Evolutionary conservation across 164 flowering plant species (phyloP), one percentile per base, ranked within the genome.

Genomic region (Paratinospora sagittata): DNA sequence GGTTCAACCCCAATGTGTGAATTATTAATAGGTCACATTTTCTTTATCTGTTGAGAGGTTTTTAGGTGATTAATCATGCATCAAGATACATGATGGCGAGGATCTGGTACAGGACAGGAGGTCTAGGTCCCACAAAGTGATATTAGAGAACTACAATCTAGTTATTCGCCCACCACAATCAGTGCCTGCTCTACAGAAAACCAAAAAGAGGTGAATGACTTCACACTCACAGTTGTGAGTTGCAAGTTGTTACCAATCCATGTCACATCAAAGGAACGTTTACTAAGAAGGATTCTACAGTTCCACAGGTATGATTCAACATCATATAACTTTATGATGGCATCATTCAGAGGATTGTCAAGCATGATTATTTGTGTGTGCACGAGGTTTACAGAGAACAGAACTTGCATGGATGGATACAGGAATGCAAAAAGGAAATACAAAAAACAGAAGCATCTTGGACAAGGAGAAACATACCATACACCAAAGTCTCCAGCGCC

Each of bases 401-500:
- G n/a, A n/a, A n/a, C n/a, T n/a, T n/a, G n/a, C n/a, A n/a, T n/a
- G n/a, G n/a, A n/a, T n/a, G n/a, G n/a, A n/a, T n/a, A n/a, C n/a
- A 19, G 27, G 21, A 66, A 37, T 10, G 2, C n/a, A 62, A n/a
- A 23, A 0, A 34, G 23, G 10, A 45, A 47, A 43, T 8, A 24
- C 6, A 34, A 6, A 4, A 65, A 30, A 17, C 9, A 17, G 33
- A 52, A 66, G 23, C 52, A 66, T 69, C 14, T 74, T 67, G 36
- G 19, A 17, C 70, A 39, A 34, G 24, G 11, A 63, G 69, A 52
- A 62, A 76, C 85, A 58, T 90, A 92, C 99, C 99, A 95, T 63
- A 95, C 52, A 74, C 79, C 77, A 65, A 95, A 90, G 76, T 85
- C 86, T 74, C 97, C 99, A 72, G 80, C 73, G 63, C 92, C 88